Base-by-base conservation (phyloP, 192 early-diverging fungal species). In the Spizellomyces punctatus region DNA sequence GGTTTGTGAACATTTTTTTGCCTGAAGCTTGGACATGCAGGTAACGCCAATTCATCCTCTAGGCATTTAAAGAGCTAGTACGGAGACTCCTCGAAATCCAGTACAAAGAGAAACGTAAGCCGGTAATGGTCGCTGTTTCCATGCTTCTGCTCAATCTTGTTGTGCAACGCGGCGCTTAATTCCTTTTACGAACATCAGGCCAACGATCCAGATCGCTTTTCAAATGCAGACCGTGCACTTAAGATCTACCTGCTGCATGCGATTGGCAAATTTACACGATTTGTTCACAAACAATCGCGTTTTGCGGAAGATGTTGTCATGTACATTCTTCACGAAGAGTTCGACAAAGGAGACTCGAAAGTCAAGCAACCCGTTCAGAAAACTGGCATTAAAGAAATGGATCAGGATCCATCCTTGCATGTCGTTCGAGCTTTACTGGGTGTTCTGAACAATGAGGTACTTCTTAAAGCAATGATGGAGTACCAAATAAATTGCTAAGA, bases 201-300 rank as follows among this genome's bases (percentile, higher is more conserved):
- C 44, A 45, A 12, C 46, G 63, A 44, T 46, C 22, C 55, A 55
- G 46, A 44, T 43, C 59, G 63, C 69, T 75, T 77, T 61, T 70
- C 48, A 12, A 10, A 59, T n/a, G 72, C 69, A 21, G 68, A 47
- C 36, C 59, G 81, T 54, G 60, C 79, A 46, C 46, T 81, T 27
- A 82, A 83, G 69, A 75, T 83, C 14, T 74, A 83, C 75, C 68
- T 83, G 42, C 58, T 84, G 36, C 79, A 83, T 65, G 81, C 85
- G 17, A 78, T 87, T 43, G 85, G 83, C 49, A 85, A 85, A 52
- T 83, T 79, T 64, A 79, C 80, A 12, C 49, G 71, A 36, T 66
- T 78, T 61, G 46, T 71, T 43, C 69, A 74, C 27, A 74, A 75
- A 63, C 73, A 74, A 43, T 71, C 75, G 4, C 62, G 77, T 36